Evolutionary conservation across 2,329 filamentous ascomycete genomes (phyloP).

Genomic region (Pochonia chlamydosporia): DNA sequence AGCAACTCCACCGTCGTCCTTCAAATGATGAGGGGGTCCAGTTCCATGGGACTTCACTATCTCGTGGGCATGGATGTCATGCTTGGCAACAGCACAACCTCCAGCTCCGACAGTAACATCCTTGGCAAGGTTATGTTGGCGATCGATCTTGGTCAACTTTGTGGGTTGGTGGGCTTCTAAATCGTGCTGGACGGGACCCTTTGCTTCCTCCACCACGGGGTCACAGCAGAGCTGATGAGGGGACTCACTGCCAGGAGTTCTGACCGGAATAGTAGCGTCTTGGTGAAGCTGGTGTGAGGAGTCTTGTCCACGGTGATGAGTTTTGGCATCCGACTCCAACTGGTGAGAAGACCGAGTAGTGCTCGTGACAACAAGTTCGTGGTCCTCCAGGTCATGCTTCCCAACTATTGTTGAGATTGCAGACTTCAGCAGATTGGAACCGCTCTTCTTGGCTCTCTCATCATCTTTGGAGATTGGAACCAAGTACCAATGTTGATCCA

Average conservation of each 20-base stretch:
- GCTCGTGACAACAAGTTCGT: slow-evolving; percentile 7
- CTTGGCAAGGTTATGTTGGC: slow-evolving; percentile 6
- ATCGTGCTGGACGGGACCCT: slow-evolving; percentile 1
- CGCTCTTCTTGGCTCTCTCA: background rate
- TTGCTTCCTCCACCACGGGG: background rate
- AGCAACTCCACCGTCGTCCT: slow-evolving; percentile 3
- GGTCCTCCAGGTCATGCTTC: slow-evolving; percentile 8
- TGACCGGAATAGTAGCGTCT: slow-evolving; percentile 1
- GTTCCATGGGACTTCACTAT: background rate
- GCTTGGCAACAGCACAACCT: background rate
- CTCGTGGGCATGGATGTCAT: slow-evolving; percentile 8
- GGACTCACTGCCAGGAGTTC: background rate
- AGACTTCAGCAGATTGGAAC: background rate
- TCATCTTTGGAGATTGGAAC: slow-evolving; percentile 7
- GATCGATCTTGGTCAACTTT: background rate
- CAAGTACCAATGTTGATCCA: slow-evolving; percentile 13
- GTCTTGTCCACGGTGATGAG: background rate
- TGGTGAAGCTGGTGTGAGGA: slow-evolving; percentile 8
- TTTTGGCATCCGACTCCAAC: slow-evolving; percentile 7
- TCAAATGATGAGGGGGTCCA: slow-evolving; percentile 4
- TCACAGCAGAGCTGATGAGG: slow-evolving; percentile 10
- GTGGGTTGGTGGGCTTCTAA: slow-evolving; percentile 4
- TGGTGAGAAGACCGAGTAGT: slow-evolving; percentile 3
- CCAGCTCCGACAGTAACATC: slow-evolving; percentile 4
- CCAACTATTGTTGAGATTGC: slow-evolving; percentile 3